Evolutionary conservation across 2,329 filamentous ascomycete species (phyloP).

Genomic region (Aphanoascus verrucosus): DNA sequence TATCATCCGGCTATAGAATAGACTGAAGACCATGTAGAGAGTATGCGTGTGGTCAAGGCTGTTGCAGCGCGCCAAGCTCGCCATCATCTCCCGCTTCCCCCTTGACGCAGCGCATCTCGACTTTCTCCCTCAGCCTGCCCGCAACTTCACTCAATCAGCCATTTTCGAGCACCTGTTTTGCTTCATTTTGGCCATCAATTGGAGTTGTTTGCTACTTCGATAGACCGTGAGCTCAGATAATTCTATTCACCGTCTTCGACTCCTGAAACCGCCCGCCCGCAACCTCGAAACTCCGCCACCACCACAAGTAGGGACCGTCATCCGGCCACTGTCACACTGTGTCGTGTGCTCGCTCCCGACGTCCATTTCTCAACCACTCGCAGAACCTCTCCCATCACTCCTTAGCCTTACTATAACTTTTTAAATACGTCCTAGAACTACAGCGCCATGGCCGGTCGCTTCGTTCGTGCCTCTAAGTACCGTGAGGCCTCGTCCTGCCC

Average conservation of each 20-base stretch:
- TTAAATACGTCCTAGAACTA: not conserved
- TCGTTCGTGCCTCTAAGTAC: constrained; percentile 64
- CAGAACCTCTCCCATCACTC: not conserved
- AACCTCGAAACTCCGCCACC: not conserved
- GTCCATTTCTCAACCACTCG: not conserved
- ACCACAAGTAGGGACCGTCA: not conserved
- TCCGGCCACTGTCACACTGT: constrained; percentile 12
- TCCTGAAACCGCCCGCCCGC: not conserved
- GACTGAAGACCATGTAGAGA: too few species aligned
- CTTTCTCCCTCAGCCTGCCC: not conserved
- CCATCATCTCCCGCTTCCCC: not conserved
- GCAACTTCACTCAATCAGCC: not conserved
- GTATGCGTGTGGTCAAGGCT: too few species aligned
- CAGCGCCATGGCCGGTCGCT: constrained; percentile 54
- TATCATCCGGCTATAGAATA: too few species aligned
- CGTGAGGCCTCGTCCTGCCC: constrained; percentile 39
- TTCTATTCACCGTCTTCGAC: not conserved
- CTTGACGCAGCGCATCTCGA: too few species aligned
- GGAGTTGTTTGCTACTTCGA: too few species aligned
- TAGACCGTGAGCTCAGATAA: too few species aligned
- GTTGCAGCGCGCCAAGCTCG: not conserved
- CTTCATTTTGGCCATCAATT: not conserved
- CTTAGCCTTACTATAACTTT: not conserved
- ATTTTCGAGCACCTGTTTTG: not conserved
- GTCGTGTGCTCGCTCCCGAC: not conserved